Evolutionary conservation across 225 moss, liverwort and hornwort genomes (phyloP).

Genomic region (Polytrichum formosum): DNA sequence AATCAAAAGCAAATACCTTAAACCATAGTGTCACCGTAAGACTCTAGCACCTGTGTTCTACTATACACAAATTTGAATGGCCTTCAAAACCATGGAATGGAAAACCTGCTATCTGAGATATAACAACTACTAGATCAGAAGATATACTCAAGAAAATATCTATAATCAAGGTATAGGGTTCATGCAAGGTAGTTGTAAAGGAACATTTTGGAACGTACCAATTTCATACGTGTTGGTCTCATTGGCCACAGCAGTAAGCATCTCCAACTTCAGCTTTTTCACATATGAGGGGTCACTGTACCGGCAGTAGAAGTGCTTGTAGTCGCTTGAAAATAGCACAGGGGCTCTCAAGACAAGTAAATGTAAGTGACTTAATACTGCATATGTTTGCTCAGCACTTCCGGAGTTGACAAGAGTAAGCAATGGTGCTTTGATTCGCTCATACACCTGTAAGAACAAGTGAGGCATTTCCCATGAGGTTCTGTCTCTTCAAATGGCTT

Average conservation of each 20-base stretch:
- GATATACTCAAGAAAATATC: no score
- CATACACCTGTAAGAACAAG: slow-evolving; percentile 74
- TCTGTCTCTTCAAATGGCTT: slow-evolving; percentile 7
- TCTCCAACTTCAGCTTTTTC: slow-evolving; percentile 97
- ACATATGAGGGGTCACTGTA: slow-evolving; percentile 98
- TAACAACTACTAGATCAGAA: no score
- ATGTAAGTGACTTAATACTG: slow-evolving; percentile 96
- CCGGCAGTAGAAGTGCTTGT: slow-evolving; percentile 98
- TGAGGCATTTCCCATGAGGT: slow-evolving; percentile 3
- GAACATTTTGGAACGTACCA: slow-evolving; percentile 54
- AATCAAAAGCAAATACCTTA: slow-evolving; percentile 9
- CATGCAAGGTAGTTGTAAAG: background rate
- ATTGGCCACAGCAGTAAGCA: slow-evolving; percentile 98
- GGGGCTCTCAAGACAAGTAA: slow-evolving; percentile 97
- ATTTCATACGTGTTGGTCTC: slow-evolving; percentile 90
- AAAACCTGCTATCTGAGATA: no score
- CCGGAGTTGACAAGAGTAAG: slow-evolving; percentile 97
- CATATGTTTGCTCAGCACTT: slow-evolving; percentile 89
- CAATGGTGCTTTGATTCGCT: slow-evolving; percentile 97
- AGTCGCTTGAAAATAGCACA: slow-evolving; percentile 80
- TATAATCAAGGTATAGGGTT: no score
- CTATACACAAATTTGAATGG: no score
- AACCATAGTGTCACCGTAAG: background rate
- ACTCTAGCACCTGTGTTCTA: no score
- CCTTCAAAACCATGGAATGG: no score